phyloP scores from a whole-genome alignment of 75 land plant species.

The Sequoia sempervirens region DNA sequence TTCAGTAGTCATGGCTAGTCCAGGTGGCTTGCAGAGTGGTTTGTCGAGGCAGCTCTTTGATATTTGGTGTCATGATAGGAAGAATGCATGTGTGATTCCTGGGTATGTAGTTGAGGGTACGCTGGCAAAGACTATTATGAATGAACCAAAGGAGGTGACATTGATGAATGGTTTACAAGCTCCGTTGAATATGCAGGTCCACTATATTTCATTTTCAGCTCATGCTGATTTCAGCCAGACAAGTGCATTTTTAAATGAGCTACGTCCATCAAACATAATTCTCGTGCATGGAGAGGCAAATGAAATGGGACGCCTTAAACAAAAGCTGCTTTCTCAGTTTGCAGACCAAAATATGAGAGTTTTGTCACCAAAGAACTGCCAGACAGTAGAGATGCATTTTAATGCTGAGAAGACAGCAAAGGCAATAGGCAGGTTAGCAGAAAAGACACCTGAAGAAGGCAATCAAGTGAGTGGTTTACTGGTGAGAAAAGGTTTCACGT shows the following conservation, averaged over 20 bases:
- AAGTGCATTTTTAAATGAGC: conserved; percentile 81
- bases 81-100: conserved; percentile 88
- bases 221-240: conserved; percentile 94
- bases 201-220: conserved; percentile 94
- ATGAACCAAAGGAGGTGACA: conserved; percentile 94
- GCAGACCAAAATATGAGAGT: conserved; percentile 77
- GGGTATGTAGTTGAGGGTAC: conserved; percentile 98
- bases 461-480: conserved; percentile 81
- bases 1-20: conserved; percentile 92
- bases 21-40: conserved; percentile 92
- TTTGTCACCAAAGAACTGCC: conserved; percentile 89
- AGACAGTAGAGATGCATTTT: conserved; percentile 91
- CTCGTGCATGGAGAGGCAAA: conserved; percentile 94
- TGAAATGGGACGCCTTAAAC: conserved; percentile 90
- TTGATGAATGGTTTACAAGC: conserved; percentile 83
- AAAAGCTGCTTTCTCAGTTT: conserved; percentile 77
- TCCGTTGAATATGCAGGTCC: conserved; percentile 88
- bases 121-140: conserved; percentile 78
- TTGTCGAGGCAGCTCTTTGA: conserved; percentile 93
- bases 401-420: conserved; percentile 93
- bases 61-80: conserved; percentile 86
- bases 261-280: conserved; percentile 84
- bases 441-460: conserved; percentile 77
- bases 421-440: conserved; percentile 84
- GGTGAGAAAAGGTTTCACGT: conserved; percentile 91